Evolutionary conservation across 805 yeast genomes (phyloP), one percentile per base, ranked within the genome.

Genomic region (Yarrowia keelungensis): DNA sequence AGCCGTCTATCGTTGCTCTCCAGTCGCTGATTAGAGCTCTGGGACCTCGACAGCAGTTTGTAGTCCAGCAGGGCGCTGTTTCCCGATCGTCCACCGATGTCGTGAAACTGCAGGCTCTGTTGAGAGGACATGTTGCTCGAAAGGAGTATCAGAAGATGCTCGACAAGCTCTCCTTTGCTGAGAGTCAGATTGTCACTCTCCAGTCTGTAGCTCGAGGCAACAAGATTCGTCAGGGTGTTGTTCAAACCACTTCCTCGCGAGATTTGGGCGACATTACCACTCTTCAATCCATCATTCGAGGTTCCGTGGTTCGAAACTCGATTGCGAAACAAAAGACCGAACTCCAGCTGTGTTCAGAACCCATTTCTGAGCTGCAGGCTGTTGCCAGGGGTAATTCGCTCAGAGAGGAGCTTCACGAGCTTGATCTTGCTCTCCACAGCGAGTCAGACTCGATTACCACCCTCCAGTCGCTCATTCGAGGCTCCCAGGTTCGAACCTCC

Each of bases 301-400:
- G 89, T n/a, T 74, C 71, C 2, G 22, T 74, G 1, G 71, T 71
- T 2, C 73, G 81, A 8, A 66, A 47, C 22, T 45, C 64, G 16
- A 32, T 69, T 35, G 38, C 32, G 32, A n/a, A 15, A 7, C 46
- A 66, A 38, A 82, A 22, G 76, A 82, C 58, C 90, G 87, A 71
- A 86, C 85, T 69, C 69, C 86, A 8, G 86, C 81, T 78, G 16
- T 79, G 83, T 54, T 73, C 82, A 8, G 76, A 77, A 0, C 73
- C 73, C 3, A 75, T 88, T 8, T 76, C 79, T 15, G 75, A 72
- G 2, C 71, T 92, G 1, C 97, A 92, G 75, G 79, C 89, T 0
- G 70, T 79, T 0, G 74, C 83, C 1, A 82, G 90, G 73, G 92
- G 90, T 10, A 74, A 69, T 16, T 58, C 76, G 0, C 69, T 82